Evolutionary conservation across 1,284 basidiomycete species (phyloP).

Genomic region (Tylopilus sp.): DNA sequence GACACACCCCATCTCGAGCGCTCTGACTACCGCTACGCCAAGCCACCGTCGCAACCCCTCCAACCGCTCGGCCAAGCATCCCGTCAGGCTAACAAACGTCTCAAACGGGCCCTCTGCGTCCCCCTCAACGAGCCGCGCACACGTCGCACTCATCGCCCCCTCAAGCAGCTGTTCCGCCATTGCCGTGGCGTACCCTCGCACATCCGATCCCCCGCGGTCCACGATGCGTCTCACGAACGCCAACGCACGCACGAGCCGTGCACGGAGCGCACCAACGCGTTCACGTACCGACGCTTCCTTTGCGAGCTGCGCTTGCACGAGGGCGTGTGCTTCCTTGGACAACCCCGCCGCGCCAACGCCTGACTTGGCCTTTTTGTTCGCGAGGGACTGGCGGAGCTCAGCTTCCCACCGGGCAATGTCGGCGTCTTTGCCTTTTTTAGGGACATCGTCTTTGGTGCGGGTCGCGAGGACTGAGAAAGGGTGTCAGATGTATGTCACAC

Average conservation of each 20-base stretch:
- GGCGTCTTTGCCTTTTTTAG: conserved; percentile 86
- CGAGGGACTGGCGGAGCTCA: conserved; percentile 87
- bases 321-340: conserved; percentile 86
- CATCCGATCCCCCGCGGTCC: conserved; percentile 49
- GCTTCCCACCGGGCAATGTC: conserved; percentile 95
- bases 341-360: conserved; percentile 56
- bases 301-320: conserved; percentile 83
- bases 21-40: conserved; percentile 84
- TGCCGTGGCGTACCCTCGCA: conserved; percentile 66
- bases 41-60: conserved; percentile 77
- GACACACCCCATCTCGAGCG: conserved; percentile 72
- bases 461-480: conserved; percentile 66
- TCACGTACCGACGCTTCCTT: conserved; percentile 80
- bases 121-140: conserved; percentile 69
- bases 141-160: conserved; percentile 67
- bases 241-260: conserved; percentile 73
- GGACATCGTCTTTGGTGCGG: conserved; percentile 63
- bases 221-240: conserved; percentile 75
- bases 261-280: conserved; percentile 66
- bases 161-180: conserved; percentile 73
- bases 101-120: conserved; percentile 64
- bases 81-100: conserved; percentile 78
- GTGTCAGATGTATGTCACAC: not conserved
- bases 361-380: conserved; percentile 70
- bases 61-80: conserved; percentile 77